Conservation (phyloP, 129 eudicot genomes). For the Escallonia rubra region DNA sequence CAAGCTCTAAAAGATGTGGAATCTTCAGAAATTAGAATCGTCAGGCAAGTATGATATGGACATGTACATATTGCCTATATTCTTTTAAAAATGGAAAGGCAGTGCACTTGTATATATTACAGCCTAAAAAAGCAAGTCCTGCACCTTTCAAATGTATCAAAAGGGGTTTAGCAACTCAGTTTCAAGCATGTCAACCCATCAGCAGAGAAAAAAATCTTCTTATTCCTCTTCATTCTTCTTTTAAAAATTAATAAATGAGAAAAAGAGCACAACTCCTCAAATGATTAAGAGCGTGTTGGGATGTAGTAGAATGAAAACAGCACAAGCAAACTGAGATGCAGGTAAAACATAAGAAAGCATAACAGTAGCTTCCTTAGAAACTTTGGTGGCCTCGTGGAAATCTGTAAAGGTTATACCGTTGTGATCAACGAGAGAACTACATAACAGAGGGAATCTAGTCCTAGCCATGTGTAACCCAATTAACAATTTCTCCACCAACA, state of each 20-base stretch:
- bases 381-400: not conserved
- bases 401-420: not conserved
- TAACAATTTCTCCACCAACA: not conserved
- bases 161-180: not conserved
- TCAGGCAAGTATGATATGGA: constrained; percentile 1
- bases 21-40: constrained; percentile 47
- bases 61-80: not conserved
- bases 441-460: not conserved
- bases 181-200: not conserved
- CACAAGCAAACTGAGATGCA: not conserved
- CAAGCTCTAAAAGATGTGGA: constrained; percentile 94
- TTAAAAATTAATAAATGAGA: no score
- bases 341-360: not conserved
- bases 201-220: not conserved
- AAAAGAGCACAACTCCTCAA: no score
- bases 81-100: not conserved
- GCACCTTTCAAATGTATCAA: not conserved
- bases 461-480: not conserved
- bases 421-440: not conserved
- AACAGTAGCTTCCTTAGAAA: not conserved
- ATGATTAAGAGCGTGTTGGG: no score
- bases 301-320: no score
- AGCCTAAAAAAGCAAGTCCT: not conserved
- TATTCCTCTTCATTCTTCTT: no score
- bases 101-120: not conserved